phyloP scores from a whole-genome alignment of 352 stramenopile species.

The Phytopythium litorale region DNA sequence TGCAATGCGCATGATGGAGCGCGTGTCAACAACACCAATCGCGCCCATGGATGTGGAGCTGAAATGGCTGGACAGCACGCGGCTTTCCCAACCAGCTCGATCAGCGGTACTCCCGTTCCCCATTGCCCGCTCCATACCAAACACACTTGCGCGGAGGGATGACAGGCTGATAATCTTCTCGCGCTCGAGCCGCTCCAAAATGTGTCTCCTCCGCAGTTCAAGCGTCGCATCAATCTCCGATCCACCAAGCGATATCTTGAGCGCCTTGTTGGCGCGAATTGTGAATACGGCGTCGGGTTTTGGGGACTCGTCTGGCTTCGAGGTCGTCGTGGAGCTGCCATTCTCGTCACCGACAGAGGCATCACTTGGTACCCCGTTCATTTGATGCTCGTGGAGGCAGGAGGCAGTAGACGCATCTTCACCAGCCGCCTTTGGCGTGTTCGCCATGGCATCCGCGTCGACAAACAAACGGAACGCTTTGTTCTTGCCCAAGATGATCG shows the following conservation, averaged over 20 bases:
- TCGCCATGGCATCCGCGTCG: slow-evolving; percentile 15
- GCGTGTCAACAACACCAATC: slow-evolving; percentile 64
- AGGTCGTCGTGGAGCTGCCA: background rate
- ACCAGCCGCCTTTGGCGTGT: background rate
- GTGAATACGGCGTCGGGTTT: slow-evolving; percentile 18
- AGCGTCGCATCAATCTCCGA: slow-evolving; percentile 59
- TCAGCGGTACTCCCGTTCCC: background rate
- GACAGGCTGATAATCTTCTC: slow-evolving; percentile 82
- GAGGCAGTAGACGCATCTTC: background rate
- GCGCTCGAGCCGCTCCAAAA: slow-evolving; percentile 47
- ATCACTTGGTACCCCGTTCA: background rate
- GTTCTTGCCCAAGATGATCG: slow-evolving; percentile 79
- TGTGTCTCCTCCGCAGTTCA: slow-evolving; percentile 50
- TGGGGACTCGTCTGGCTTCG: slow-evolving; percentile 4
- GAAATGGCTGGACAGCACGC: slow-evolving; percentile 1
- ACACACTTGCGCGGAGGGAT: slow-evolving; percentile 72
- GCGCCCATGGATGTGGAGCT: slow-evolving; percentile 9
- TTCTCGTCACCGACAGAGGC: background rate
- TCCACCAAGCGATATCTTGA: slow-evolving; percentile 56
- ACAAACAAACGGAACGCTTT: slow-evolving; percentile 74
- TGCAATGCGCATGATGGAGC: slow-evolving; percentile 68
- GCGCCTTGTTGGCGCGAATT: slow-evolving; percentile 43
- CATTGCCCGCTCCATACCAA: slow-evolving; percentile 48
- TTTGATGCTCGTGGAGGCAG: background rate
- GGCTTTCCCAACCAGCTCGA: background rate